These are phyloP conservation scores for Stagonosporopsis rhizophila DNA, from an alignment of 2,329 filamentous ascomycete genomes.

Conservation along the genomic window DNA sequence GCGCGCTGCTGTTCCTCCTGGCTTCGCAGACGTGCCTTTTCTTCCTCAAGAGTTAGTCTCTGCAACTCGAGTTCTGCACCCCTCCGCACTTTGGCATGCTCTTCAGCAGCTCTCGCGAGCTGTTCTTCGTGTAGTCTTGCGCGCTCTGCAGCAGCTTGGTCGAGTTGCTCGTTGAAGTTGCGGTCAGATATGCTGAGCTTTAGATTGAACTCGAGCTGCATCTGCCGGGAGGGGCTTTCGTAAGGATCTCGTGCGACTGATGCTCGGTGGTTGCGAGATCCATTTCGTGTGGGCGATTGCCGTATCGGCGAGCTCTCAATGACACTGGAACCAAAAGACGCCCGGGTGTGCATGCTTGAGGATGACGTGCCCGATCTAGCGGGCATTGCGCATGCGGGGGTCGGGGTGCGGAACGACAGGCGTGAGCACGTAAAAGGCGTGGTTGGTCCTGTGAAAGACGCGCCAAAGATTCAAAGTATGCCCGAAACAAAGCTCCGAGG, in stretches of 20 bases:
- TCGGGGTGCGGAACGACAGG: slow-evolving; percentile 4
- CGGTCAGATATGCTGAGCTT: slow-evolving; percentile 53
- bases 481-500: slow-evolving; percentile 19
- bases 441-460: slow-evolving; percentile 29
- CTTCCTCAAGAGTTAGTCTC: slow-evolving; percentile 55
- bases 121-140: slow-evolving; percentile 70
- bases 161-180: slow-evolving; percentile 65
- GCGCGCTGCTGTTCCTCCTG: slow-evolving; percentile 48
- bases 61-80: slow-evolving; percentile 63
- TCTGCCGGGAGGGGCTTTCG: slow-evolving; percentile 45
- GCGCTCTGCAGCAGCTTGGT: slow-evolving; percentile 67
- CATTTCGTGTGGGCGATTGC: slow-evolving; percentile 42
- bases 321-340: slow-evolving; percentile 44
- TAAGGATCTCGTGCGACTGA: slow-evolving; percentile 34
- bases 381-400: slow-evolving; percentile 34
- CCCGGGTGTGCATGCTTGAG: slow-evolving; percentile 44
- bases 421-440: slow-evolving; percentile 28
- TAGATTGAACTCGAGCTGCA: slow-evolving; percentile 52
- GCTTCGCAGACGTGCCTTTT: slow-evolving; percentile 41
- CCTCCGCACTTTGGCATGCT: slow-evolving; percentile 70
- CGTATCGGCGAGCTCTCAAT: slow-evolving; percentile 40
- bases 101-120: slow-evolving; percentile 68
- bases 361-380: slow-evolving; percentile 44
- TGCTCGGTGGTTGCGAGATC: slow-evolving; percentile 29
- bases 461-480: slow-evolving; percentile 21